These are phyloP conservation scores for Saturnispora kantuleensis DNA, from an alignment of 805 yeast species.

Conservation along the genomic window DNA sequence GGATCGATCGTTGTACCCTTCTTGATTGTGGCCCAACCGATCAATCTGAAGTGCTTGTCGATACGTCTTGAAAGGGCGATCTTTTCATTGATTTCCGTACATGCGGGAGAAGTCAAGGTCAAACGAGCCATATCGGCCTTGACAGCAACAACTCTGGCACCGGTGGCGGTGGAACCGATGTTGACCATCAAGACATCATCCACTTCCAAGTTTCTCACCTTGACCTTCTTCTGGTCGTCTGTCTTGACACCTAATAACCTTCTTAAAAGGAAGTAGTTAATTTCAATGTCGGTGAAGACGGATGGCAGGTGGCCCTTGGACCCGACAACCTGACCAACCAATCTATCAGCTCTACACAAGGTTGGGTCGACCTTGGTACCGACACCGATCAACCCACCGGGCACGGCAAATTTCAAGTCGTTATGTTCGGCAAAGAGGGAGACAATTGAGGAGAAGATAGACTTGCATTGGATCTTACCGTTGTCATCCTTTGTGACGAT, in stretches of 20 bases:
- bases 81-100: constrained; percentile 97
- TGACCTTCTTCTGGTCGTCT: constrained; percentile 93
- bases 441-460: constrained; percentile 88
- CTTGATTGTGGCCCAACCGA: constrained; percentile 99
- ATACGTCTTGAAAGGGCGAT: constrained; percentile 98
- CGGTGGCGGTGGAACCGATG: constrained; percentile 98
- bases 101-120: constrained; percentile 93
- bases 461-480: constrained; percentile 86
- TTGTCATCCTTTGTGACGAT: constrained; percentile 90
- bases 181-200: constrained; percentile 98
- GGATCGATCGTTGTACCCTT: constrained; percentile 88
- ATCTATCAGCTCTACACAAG: constrained; percentile 96
- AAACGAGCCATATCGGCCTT: constrained; percentile 99
- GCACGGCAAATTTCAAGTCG: constrained; percentile 96
- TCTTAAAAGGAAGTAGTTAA: constrained; percentile 92
- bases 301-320: constrained; percentile 94
- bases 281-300: constrained; percentile 93
- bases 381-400: constrained; percentile 99
- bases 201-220: constrained; percentile 86
- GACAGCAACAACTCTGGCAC: constrained; percentile 97
- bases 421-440: constrained; percentile 96
- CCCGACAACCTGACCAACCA: constrained; percentile 98
- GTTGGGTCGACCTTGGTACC: constrained; percentile 99
- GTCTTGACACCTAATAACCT: constrained; percentile 97
- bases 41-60: constrained; percentile 99